Base-by-base conservation (phyloP, 805 yeast species). In the Yarrowia sp. region DNA sequence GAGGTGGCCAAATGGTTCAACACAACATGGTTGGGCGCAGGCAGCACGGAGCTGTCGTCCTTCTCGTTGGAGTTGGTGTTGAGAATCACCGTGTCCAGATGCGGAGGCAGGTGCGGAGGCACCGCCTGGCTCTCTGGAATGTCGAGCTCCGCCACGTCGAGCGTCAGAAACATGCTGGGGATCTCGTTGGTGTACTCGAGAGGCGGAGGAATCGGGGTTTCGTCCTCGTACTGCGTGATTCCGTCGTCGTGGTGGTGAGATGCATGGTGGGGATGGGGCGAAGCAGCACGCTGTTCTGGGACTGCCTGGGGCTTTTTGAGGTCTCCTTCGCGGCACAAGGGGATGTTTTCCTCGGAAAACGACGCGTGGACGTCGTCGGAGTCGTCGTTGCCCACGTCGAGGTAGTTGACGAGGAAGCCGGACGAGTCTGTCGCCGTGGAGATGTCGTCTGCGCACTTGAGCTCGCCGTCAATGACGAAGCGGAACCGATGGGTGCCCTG, bases 391-490 rank as follows among this genome's bases (percentile, higher is more conserved):
- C 36, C 62, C 1, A 58, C 62, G 6, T 44, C 53, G 62, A 92
- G 81, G 73, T 92, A 92, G 74, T 92, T 92, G 56, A 93, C 97
- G 69, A 92, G 88, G 71, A 92, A 92, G 51, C 98, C 98, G 85
- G 91, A 87, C 65, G 92, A 96, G 74, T 93, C 97, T 0, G 98
- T 92, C 6, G 98, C 98, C 1, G 97, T 91, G n/a, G 97, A 96
- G 67, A 92, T 80, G 67, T 81, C 85, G 73, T 91, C 96, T 36
- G 94, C 86, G 71, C 90, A 90, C 65, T 97, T 77, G 67, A 92
- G 83, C 72, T 93, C 97, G 73, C 92, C 91, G 70, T 92, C 97
- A 42, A 92, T 94, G 63, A 93, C 96, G 71, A 92, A 92, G 70
- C 97, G 83, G 74, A 93, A 89, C 66, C 97, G 79, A 74, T 92